Evolutionary conservation across 2,329 filamentous ascomycete genomes (phyloP), one percentile per base, ranked within the genome.

Genomic region (Huntiella moniliformis): DNA sequence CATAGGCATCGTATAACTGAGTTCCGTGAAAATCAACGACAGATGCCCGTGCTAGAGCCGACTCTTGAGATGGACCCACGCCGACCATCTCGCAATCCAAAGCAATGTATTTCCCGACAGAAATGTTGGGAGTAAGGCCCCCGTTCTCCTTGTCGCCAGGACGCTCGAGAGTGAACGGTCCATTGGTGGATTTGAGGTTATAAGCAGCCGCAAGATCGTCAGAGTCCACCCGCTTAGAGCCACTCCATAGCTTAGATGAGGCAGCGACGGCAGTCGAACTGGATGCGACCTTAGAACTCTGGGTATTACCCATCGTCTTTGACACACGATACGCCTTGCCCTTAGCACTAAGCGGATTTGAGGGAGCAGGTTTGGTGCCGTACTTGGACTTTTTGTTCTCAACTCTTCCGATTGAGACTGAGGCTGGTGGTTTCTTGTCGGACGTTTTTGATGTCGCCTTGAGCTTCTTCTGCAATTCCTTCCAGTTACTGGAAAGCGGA

Each of bases 61-160:
- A 86, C 56, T 77, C 73, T 52, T 79, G 68, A 43, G 75, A 75
- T 1, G 74, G 73, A 0, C 81, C 82, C 10, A 92, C 75, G 41
- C 88, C 91, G 18, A 98, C 91, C 91, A 98, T 98, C 64, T 98
- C 91, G 61, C 91, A 98, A 65, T 98, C 91, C 40, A 98, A 74
- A 15, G 83, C 82, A 37, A 98, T 65, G 59, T 93, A 98, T 68
- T 91, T 93, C 44, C 88, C 91, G 15, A 87, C 65, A 45, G 85
- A 74, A 33, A 80, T 63, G 4, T 70, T 73, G 17, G 65, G 60
- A 1, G 73, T 70, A 3, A 76, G 64, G 1, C 80, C 80, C 38
- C 74, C 70, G 56, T 84, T 83, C 51, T 78, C 64, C 38, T 67
- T 69, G 42, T 70, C 67, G 35, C 68, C 60, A 17, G 58, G 59